Base-by-base conservation (phyloP, 73 alveolate genomes). In the Paramecium biaurelia region DNA sequence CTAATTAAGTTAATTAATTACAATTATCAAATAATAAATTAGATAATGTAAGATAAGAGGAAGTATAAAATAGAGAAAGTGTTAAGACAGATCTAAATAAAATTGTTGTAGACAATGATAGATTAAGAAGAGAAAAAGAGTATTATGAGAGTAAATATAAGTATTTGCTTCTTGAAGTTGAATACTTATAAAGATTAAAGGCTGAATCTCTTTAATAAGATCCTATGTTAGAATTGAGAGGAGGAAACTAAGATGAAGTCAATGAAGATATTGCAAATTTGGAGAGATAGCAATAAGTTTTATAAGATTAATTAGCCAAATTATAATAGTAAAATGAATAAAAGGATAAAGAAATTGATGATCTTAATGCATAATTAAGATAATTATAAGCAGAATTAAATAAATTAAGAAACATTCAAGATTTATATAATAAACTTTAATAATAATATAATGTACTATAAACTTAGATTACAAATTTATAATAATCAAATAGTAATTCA, bases 111-210 rank as follows among this genome's bases (percentile, higher is more conserved):
- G 90, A 79, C n/a, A 30, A 30, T 30, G 90, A 79, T 32, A 79
- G 90, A 45, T 18, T 45, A 1, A 38, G 45, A 42, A 79, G 56
- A 79, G 70, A 23, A 6, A 79, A 79, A 24, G 90, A 79, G 7
- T 79, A 79, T 18, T 79, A 43, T 79, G 90, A 79, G 14, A 79
- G 90, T 43, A 79, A 79, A 24, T 79, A 79, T 20, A 32, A 79
- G 30, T 79, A 79, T 79, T 43, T 79, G 43, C 72, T 79, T 21
- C 43, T 79, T 21, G 90, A 79, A 79, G 42, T 79, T 21, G 42
- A 79, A 20, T 79, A 79, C 7, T 45, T 79, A 43, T n/a, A 63
- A 30, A 79, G 56, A 79, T 4, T 47, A 35, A 79, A 24, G 11
- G 21, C 76, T 12, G 45, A 79, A 47, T 79, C 90, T 3, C 68